These are phyloP conservation scores for Fusarium armeniacum DNA, from an alignment of 2,329 filamentous ascomycete genomes.

Conservation along the genomic window DNA sequence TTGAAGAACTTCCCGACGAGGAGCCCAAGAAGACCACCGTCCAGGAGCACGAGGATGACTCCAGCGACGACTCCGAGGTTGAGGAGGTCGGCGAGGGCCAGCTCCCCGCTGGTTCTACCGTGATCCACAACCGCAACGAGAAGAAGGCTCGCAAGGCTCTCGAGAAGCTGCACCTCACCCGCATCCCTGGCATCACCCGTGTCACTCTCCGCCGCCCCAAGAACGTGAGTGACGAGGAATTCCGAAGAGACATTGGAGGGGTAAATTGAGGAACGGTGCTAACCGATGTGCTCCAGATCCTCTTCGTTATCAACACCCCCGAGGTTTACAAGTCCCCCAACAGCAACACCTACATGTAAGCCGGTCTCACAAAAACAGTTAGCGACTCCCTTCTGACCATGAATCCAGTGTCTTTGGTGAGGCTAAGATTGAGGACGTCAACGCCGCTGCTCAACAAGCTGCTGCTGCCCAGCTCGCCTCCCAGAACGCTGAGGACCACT, in stretches of 20 bases:
- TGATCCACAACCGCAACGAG: constrained; percentile 99
- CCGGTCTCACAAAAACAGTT: constrained; percentile 28
- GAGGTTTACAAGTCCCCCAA: constrained; percentile 99
- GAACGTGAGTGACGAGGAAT: constrained; percentile 80
- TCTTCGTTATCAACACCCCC: constrained; percentile 99
- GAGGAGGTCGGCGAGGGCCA: constrained; percentile 86
- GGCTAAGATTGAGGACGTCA: constrained; percentile 99
- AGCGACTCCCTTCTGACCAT: constrained; percentile 6
- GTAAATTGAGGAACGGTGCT: constrained; percentile 40
- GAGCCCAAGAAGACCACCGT: constrained; percentile 85
- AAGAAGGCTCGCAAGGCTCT: constrained; percentile 99
- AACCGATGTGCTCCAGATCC: constrained; percentile 73
- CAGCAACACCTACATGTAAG: constrained; percentile 99
- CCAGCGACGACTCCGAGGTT: constrained; percentile 81
- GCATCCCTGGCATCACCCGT: constrained; percentile 96
- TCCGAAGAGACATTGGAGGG: constrained; percentile 10
- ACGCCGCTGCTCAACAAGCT: constrained; percentile 96
- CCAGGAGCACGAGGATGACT: constrained; percentile 77
- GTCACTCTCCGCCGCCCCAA: constrained; percentile 98
- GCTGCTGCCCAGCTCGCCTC: constrained; percentile 95
- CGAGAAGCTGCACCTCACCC: constrained; percentile 96
- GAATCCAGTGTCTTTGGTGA: constrained; percentile 93
- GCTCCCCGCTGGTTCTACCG: constrained; percentile 84
- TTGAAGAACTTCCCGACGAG: constrained; percentile 97
- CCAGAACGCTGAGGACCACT: constrained; percentile 73